Evolutionary conservation across 2,329 filamentous ascomycete genomes (phyloP).

Genomic region (Cercospora citrullina): DNA sequence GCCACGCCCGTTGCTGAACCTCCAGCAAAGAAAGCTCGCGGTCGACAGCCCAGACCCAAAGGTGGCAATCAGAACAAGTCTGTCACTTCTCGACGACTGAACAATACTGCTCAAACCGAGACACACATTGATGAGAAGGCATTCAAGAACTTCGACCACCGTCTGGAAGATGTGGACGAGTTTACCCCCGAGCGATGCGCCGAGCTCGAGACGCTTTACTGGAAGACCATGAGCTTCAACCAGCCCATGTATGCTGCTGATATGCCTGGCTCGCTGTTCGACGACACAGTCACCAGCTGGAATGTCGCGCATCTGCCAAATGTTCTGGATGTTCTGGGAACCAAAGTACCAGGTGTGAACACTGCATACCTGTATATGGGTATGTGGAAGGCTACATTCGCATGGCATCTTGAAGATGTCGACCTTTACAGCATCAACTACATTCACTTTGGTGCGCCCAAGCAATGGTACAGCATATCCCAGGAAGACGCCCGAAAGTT

Average conservation of each 20-base stretch:
- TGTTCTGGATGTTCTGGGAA: slow-evolving; percentile 86
- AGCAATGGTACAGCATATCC: slow-evolving; percentile 99
- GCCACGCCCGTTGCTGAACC: slow-evolving; percentile 41
- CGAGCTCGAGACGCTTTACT: slow-evolving; percentile 91
- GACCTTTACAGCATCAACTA: slow-evolving; percentile 99
- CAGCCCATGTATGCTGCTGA: slow-evolving; percentile 94
- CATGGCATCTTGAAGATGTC: slow-evolving; percentile 97
- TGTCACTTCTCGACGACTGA: slow-evolving; percentile 82
- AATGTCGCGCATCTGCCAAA: slow-evolving; percentile 95
- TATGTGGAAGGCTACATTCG: slow-evolving; percentile 99
- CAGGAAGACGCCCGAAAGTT: slow-evolving; percentile 92
- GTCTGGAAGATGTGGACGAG: slow-evolving; percentile 77
- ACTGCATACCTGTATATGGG: slow-evolving; percentile 96
- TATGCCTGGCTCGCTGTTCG: slow-evolving; percentile 91
- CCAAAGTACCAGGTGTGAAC: slow-evolving; percentile 95
- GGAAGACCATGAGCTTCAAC: slow-evolving; percentile 95
- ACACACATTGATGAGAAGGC: slow-evolving; percentile 84
- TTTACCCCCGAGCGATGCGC: slow-evolving; percentile 90
- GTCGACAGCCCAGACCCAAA: slow-evolving; percentile 55
- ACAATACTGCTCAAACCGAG: slow-evolving; percentile 74
- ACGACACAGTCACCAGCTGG: slow-evolving; percentile 80
- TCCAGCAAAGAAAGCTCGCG: slow-evolving; percentile 54
- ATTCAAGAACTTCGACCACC: slow-evolving; percentile 89
- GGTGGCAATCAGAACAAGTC: slow-evolving; percentile 61
- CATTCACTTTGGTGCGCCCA: slow-evolving; percentile 96